phyloP scores from a whole-genome alignment of 2,329 filamentous ascomycete genomes.

The Nothophaeocryptopus gaeumannii region DNA sequence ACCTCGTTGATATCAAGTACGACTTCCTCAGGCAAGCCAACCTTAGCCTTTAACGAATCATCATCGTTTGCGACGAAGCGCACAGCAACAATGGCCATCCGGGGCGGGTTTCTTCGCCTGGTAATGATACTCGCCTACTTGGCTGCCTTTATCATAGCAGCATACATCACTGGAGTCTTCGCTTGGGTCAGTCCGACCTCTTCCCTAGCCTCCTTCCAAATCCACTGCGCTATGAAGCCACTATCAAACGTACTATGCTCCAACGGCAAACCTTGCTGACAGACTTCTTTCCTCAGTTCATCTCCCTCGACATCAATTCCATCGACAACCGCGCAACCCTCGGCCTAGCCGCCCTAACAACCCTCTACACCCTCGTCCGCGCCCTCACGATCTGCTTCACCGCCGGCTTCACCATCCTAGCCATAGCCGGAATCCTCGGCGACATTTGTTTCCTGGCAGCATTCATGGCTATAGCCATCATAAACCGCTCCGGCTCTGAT shows the following conservation, averaged over 20 bases:
- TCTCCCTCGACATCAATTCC: too few species aligned
- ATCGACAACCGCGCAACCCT: slow-evolving; percentile 8
- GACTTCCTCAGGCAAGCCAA: too few species aligned
- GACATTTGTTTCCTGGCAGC: slow-evolving; percentile 10
- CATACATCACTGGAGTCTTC: slow-evolving; percentile 13
- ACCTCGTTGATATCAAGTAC: too few species aligned
- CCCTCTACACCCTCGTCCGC: slow-evolving; percentile 4
- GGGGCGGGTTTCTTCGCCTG: slow-evolving; percentile 11
- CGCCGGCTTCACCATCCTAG: slow-evolving; percentile 8
- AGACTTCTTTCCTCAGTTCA: too few species aligned
- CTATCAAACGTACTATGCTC: too few species aligned
- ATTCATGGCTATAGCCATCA: slow-evolving; percentile 15
- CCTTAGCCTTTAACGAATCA: too few species aligned
- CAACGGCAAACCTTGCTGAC: too few species aligned
- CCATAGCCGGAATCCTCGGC: slow-evolving; percentile 3
- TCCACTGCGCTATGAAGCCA: too few species aligned
- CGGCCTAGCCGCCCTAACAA: slow-evolving; percentile 2
- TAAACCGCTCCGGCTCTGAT: slow-evolving; percentile 7
- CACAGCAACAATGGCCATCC: slow-evolving; percentile 8
- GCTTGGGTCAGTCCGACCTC: slow-evolving; percentile 7
- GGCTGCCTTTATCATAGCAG: slow-evolving; percentile 8
- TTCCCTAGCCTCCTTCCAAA: too few species aligned
- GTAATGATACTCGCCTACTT: slow-evolving; percentile 13
- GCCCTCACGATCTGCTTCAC: slow-evolving; percentile 10
- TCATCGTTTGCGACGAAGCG: too few species aligned